These are phyloP conservation scores for Aspergillus awamori DNA, from an alignment of 2,329 filamentous ascomycete genomes.

Conservation along the genomic window DNA sequence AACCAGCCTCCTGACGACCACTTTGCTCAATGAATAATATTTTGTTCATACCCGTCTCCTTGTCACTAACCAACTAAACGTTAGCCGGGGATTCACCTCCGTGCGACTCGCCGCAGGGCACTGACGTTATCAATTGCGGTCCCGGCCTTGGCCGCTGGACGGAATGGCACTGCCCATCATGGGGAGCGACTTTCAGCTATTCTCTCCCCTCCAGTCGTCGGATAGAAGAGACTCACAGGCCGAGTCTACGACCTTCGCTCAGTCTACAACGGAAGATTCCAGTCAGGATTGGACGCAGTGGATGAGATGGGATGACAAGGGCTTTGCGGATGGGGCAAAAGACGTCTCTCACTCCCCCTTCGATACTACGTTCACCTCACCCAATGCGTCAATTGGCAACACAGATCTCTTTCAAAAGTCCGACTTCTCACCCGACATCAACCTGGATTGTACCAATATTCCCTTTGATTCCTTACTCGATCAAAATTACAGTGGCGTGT, in stretches of 20 bases:
- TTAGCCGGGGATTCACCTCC: neutral
- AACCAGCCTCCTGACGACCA: neutral
- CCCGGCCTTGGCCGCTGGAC: conserved; percentile 19
- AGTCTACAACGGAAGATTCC: conserved; percentile 30
- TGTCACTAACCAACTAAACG: neutral
- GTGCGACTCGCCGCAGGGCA: neutral
- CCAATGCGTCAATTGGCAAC: conserved; percentile 28
- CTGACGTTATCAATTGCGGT: conserved; percentile 17
- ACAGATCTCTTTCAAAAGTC: conserved; percentile 23
- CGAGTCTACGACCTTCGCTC: conserved; percentile 23
- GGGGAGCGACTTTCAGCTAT: conserved; percentile 40
- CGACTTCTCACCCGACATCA: conserved; percentile 37
- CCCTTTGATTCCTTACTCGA: conserved; percentile 24
- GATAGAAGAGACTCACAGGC: conserved; percentile 24
- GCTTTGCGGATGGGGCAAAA: conserved; percentile 33
- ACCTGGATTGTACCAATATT: conserved; percentile 35
- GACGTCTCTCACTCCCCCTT: conserved; percentile 29
- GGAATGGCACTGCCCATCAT: conserved; percentile 30
- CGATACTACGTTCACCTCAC: conserved; percentile 31
- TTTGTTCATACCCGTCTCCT: neutral
- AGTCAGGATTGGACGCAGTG: conserved; percentile 50
- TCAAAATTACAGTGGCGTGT: conserved; percentile 10
- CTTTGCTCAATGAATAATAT: neutral
- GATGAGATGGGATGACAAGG: conserved; percentile 50
- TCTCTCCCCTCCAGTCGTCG: conserved; percentile 29